Evolutionary conservation across 768 basidiomycete genomes (phyloP).

Genomic region (Boletus subcaerulescens): DNA sequence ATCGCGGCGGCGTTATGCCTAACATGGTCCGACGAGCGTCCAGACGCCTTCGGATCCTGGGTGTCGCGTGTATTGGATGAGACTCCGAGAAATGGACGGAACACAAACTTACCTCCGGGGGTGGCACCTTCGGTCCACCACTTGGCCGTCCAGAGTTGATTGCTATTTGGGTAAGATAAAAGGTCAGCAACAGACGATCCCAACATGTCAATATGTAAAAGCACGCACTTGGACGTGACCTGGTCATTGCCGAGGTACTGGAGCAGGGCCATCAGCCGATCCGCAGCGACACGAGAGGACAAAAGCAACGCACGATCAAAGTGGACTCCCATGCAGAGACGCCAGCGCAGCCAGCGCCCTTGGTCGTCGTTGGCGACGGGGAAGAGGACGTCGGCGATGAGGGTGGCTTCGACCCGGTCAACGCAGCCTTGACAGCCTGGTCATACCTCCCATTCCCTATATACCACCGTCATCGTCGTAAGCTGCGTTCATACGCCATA

Average conservation of each 20-base stretch:
- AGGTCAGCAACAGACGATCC: background rate
- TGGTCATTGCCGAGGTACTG: slow-evolving; percentile 42
- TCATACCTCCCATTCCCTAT: slow-evolving; percentile 45
- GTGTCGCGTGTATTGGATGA: too few relatives aligned
- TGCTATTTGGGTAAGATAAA: background rate
- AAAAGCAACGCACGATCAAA: slow-evolving; percentile 35
- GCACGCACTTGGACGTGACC: slow-evolving; percentile 40
- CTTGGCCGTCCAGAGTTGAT: slow-evolving; percentile 9
- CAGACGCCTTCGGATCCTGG: slow-evolving; percentile 10
- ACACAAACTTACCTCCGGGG: slow-evolving; percentile 6
- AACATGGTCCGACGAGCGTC: slow-evolving; percentile 17
- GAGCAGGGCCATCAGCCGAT: background rate
- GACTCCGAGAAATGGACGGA: background rate
- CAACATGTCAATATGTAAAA: background rate
- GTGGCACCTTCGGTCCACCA: slow-evolving; percentile 14
- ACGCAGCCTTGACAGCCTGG: slow-evolving; percentile 39
- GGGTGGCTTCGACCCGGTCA: slow-evolving; percentile 21
- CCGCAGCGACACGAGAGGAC: background rate
- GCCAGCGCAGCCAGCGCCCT: slow-evolving; percentile 36
- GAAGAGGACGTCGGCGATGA: slow-evolving; percentile 1
- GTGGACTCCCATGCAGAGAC: slow-evolving; percentile 40
- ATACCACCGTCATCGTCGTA: background rate
- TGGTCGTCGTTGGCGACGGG: slow-evolving; percentile 4
- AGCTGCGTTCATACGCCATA: too few relatives aligned
- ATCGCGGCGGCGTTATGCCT: background rate